Evolutionary conservation across 345 rosid genomes (phyloP).

Genomic region (Acer saccharum): DNA sequence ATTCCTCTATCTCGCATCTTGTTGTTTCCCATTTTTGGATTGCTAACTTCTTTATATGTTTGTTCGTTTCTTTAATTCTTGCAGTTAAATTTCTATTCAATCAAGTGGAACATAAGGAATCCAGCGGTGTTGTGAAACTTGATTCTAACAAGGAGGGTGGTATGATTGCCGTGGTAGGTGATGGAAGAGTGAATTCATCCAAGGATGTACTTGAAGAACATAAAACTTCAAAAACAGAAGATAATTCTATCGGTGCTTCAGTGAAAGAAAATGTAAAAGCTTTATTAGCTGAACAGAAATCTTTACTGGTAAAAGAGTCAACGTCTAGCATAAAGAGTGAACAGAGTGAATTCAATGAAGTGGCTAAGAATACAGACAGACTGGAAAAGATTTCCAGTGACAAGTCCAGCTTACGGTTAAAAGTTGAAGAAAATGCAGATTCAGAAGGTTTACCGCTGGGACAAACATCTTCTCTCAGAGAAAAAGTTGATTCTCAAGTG

Average conservation of each 20-base stretch:
- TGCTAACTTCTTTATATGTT: conserved; percentile 20
- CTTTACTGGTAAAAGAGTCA: not conserved
- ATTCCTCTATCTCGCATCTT: not conserved
- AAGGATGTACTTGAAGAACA: conserved; percentile 16
- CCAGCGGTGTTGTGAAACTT: conserved; percentile 30
- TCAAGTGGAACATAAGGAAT: conserved; percentile 34
- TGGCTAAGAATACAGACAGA: conserved; percentile 3
- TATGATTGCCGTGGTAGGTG: conserved; percentile 20
- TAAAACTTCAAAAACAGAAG: conserved; percentile 16
- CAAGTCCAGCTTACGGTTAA: not conserved
- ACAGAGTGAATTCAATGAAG: not conserved
- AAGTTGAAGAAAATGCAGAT: conserved; percentile 25
- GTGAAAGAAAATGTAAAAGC: no score
- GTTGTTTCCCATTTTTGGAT: not conserved
- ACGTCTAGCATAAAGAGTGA: not conserved
- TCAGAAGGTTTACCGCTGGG: conserved; percentile 18
- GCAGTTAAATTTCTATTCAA: conserved; percentile 76
- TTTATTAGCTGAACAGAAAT: not conserved
- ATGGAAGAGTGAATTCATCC: conserved; percentile 12
- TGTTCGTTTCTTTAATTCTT: conserved; percentile 32
- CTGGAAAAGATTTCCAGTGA: conserved; percentile 18
- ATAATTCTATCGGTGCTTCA: no score
- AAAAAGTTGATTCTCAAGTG: conserved; percentile 22
- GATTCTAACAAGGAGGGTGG: conserved; percentile 19
- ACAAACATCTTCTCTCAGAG: conserved; percentile 20